Evolutionary conservation across 208 protist species (phyloP), one percentile per base, ranked within the genome.

Genomic region (Crithidia brevicula): DNA sequence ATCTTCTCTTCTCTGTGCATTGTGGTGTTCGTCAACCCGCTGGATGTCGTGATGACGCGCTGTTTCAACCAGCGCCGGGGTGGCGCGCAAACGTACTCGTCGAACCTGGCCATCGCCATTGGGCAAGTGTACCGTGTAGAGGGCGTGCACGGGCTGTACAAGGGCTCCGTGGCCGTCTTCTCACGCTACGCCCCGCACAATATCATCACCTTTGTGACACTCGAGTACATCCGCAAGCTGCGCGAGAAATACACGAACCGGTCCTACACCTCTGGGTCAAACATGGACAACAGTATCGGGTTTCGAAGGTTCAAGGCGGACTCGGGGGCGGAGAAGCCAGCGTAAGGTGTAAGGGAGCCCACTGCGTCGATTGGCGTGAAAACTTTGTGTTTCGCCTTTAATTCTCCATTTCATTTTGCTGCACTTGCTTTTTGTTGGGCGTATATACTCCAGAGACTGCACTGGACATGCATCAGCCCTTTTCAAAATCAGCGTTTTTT

Each of bases 21-120:
- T 2, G 67, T 81, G 16, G 9, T 68, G 7, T 72, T 82, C 34
- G 82, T 85, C 58, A 89, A 85, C 50, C 83, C 83, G 9, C 67
- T 90, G 6, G 81, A 88, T 40, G 81, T 93, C 34, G 78, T 93
- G 31, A 88, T 87, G 84, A 89, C 79, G 18, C 81, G 84, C 6
- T 69, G 67, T 33, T 93, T 85, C 59, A 93, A 86, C 58, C 43
- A 77, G 18, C 42, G 53, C 15, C 15, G 3, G 3, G 76, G 57
- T 4, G 64, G 56, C 31, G 33, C 15, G 22, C 46, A 46, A 2
- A 58, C 57, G 16, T 85, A 83, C 68, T 75, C 70, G 16, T 34
- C 52, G 28, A 84, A 82, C 50, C 23, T 89, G 50, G 45, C 54
- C 1, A 57, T 54, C 2, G 67, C 74, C 11, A 71, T 63, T 45